These are phyloP conservation scores for Neurospora sp. DNA, from an alignment of 495 filamentous ascomycete genomes.

Conservation along the genomic window DNA sequence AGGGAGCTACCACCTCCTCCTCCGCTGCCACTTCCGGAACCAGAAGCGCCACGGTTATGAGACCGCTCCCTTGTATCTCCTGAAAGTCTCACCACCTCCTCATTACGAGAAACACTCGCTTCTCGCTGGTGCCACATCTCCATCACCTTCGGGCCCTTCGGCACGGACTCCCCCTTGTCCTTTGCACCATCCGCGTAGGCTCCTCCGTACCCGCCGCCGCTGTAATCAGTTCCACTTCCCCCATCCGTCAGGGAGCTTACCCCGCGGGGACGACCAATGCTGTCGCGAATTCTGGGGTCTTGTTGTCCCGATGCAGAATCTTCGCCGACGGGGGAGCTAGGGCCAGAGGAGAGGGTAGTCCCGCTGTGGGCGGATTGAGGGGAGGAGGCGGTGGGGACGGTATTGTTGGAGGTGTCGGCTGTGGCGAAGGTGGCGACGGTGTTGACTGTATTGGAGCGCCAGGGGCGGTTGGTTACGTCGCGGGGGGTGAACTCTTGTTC, in stretches of 20 bases:
- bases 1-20: conserved; percentile 4
- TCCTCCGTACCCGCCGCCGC: neutral
- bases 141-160: neutral
- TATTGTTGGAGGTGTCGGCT: neutral
- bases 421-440: conserved; percentile 1
- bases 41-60: neutral
- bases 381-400: neutral
- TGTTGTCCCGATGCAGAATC: neutral
- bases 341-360: conserved; percentile 11
- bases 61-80: neutral
- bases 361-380: conserved; percentile 15
- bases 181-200: neutral
- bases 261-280: neutral
- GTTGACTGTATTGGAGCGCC: neutral
- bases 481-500: neutral
- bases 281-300: conserved; percentile 7
- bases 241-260: neutral
- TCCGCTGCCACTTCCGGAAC: neutral
- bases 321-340: neutral
- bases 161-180: neutral
- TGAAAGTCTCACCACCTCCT: neutral
- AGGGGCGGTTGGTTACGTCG: conserved; percentile 1
- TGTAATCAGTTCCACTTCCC: conserved; percentile 1
- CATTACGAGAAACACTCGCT: neutral
- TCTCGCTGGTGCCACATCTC: neutral